Base-by-base conservation (phyloP, 2,329 filamentous ascomycete genomes). In the Ophiostoma sp. region DNA sequence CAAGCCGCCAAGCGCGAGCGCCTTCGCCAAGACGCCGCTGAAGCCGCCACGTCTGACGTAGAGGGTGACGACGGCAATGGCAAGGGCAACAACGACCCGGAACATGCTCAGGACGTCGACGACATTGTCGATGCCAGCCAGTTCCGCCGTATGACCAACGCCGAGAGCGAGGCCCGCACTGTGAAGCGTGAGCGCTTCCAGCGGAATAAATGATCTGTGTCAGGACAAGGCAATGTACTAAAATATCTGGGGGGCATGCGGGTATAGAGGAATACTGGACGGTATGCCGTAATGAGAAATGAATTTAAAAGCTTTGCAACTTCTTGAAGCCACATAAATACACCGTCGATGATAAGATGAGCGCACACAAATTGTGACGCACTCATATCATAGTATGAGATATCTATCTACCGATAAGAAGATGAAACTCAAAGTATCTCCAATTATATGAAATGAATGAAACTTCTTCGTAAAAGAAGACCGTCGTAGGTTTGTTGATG, bases 1-100 rank as follows among this genome's bases (percentile, higher is more conserved):
- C 87, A 90, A 7, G 83, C 85, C 8, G 83, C 84, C 73, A 82
- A 85, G 68, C 82, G 82, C 1, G 83, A 83, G 72, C 80, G 81
- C 74, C 80, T 82, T 22, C 81, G 83, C n/a, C 81, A 83, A n/a
- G 82, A 86, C 12, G 71, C 42, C 36, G 61, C 61, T 17, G 57
- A 36, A 0, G 74, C 64, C 52, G 84, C 83, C 9, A 82, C 83
- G 2, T 82, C 83, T 0, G 82, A 80, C 70, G 73, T 76, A 6
- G 80, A 80, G n/a, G 70, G 74, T 6, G 80, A 81, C 8, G 80
- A 81, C 15, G 82, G 84, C 2, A 83, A 83, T 39, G 33, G 33
- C 9, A 79, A 80, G 12, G 70, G 74, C 2, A 50, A 28, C 6
- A 80, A 81, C 12, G 82, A 84, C 3, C 83, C 83, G 3, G 82